These are phyloP conservation scores for Phytopythium mirpurense DNA, from an alignment of 352 stramenopile species.

Conservation along the genomic window DNA sequence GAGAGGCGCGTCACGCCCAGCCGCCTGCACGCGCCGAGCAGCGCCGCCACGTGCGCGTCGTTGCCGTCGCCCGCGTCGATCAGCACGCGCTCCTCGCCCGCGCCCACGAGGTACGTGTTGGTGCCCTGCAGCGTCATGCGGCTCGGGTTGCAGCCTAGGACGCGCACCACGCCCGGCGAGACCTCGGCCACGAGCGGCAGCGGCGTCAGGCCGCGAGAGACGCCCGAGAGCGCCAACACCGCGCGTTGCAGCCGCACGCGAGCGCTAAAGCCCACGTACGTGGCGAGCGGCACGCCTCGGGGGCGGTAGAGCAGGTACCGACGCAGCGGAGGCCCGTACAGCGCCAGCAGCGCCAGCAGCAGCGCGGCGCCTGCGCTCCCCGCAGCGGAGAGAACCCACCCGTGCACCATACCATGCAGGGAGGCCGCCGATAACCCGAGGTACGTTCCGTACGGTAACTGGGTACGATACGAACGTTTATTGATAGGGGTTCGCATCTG, in stretches of 20 bases:
- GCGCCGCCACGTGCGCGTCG: conserved; percentile 28
- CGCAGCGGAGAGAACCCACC: no score
- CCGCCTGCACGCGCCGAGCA: conserved; percentile 35
- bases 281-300: conserved; percentile 20
- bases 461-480: no score
- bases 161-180: conserved; percentile 46
- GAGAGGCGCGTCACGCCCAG: conserved; percentile 49
- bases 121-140: conserved; percentile 87
- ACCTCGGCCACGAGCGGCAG: conserved; percentile 40
- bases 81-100: conserved; percentile 48
- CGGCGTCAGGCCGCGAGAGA: conserved; percentile 28
- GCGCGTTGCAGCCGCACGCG: conserved; percentile 36
- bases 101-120: conserved; percentile 89
- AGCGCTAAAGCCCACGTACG: conserved; percentile 39
- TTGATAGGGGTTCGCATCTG: no score
- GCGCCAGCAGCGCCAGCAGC: background rate
- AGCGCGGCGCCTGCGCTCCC: background rate
- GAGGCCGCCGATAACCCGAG: no score
- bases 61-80: conserved; percentile 83
- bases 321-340: background rate
- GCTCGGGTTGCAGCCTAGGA: conserved; percentile 84
- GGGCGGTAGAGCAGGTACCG: background rate
- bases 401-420: no score
- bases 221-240: conserved; percentile 35
- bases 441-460: no score